phyloP scores from a whole-genome alignment of 2,329 filamentous ascomycete species.

The Stachybotrys elegans region DNA sequence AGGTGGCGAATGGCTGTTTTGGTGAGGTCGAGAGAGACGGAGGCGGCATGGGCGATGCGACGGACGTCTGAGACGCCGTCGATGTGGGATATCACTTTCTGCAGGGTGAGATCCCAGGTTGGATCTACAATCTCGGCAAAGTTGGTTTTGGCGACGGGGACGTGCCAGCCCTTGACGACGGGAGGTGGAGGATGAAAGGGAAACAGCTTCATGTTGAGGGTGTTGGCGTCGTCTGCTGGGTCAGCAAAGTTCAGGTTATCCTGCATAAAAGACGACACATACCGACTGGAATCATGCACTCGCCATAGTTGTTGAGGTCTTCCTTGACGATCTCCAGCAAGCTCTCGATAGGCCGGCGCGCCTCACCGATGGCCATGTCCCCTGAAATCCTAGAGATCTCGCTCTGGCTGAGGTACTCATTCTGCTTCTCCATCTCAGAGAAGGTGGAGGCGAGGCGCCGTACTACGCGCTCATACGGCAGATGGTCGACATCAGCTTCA shows the following conservation, averaged over 20 bases:
- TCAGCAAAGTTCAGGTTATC: too few species aligned
- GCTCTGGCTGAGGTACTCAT: constrained; percentile 69
- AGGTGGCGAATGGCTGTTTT: constrained; percentile 84
- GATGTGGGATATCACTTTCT: constrained; percentile 76
- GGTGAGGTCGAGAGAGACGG: constrained; percentile 81
- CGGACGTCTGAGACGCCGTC: constrained; percentile 88
- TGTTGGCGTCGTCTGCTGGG: constrained; percentile 76
- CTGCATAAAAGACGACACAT: constrained; percentile 30
- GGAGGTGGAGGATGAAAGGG: constrained; percentile 74
- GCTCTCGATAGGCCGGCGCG: constrained; percentile 70
- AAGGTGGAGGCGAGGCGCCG: constrained; percentile 80
- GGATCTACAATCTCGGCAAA: constrained; percentile 59
- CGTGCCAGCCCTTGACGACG: constrained; percentile 79
- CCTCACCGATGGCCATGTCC: constrained; percentile 20
- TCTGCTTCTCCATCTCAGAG: constrained; percentile 87
- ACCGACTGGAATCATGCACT: constrained; percentile 98
- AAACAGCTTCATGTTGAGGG: constrained; percentile 94
- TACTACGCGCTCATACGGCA: constrained; percentile 79
- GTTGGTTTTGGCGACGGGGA: constrained; percentile 72
- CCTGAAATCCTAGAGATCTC: constrained; percentile 31
- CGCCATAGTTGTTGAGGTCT: constrained; percentile 93
- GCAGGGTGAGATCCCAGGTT: constrained; percentile 72
- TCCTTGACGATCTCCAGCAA: constrained; percentile 76
- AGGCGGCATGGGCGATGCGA: constrained; percentile 77
- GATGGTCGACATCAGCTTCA: constrained; percentile 60